Base-by-base conservation (phyloP, 495 filamentous ascomycete species). In the Penicillium paradoxum region DNA sequence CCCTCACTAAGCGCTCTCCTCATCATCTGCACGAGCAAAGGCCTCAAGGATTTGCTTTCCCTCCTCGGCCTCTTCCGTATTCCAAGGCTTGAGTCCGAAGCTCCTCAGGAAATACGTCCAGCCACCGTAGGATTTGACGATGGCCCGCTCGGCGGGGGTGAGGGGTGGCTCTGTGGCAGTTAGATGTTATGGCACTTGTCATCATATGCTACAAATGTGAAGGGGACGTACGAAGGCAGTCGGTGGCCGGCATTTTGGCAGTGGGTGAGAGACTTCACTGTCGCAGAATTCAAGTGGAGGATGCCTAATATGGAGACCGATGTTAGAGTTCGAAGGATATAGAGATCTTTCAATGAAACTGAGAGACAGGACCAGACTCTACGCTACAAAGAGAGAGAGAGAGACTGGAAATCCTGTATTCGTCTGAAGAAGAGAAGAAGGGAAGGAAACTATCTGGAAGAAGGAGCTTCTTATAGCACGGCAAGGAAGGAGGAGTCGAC, bases 81-180 rank as follows among this genome's bases (percentile, higher is more conserved):
- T 36, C 58, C 56, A 65, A 0, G 68, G 65, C 40, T 72, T 72
- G 22, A 73, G 46, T 0, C 59, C 62, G 40, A 49, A 70, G 10
- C 14, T 49, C 0, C 11, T 6, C 54, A 72, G 47, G 38, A 72
- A 73, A 7, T 21, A 8, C 0, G 62, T 59, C 70, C 69, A 73
- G 18, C 64, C 60, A 2, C 65, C 70, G 37, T 69, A 73, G 22
- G 44, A 33, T 39, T 68, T 69, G 21, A 73, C 65, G 18, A 68
- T 64, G 0, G 37, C 45, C 10, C 64, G 62, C 37, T 73, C 63
- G 8, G 53, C 58, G 5, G 60, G 56, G 19, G 58, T 59, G 9
- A 70, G 62, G 32, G 59, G 55, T n/a, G 68, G 68, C 8, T 71
- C 70, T 73, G 36, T 36, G 18, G 29, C 9, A 10, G 30, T 51